Evolutionary conservation across 305 asterid genomes (phyloP).

Genomic region (Euphrasia arctica): DNA sequence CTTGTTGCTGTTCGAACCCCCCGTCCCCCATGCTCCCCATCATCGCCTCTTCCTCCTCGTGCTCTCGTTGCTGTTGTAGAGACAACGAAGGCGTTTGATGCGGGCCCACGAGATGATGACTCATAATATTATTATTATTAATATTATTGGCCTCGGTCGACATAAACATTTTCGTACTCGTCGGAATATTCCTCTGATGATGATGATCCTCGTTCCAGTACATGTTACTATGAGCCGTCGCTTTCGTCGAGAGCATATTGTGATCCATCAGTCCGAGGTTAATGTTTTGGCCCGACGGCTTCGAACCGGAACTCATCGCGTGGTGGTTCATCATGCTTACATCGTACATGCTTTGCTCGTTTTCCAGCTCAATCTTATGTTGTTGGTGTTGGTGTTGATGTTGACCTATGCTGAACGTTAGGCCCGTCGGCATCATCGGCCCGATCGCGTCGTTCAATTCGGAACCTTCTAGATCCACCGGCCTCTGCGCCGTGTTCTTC

Average conservation of each 20-base stretch:
- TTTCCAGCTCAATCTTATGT: slow-evolving; percentile 38
- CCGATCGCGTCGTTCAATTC: slow-evolving; percentile 46
- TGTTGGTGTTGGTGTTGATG: slow-evolving; percentile 8
- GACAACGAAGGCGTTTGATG: slow-evolving; percentile 41
- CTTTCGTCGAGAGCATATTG: slow-evolving; percentile 32
- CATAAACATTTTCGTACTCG: slow-evolving; percentile 43
- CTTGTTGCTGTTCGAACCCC: slow-evolving; percentile 60
- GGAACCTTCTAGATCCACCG: slow-evolving; percentile 57
- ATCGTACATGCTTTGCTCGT: slow-evolving; percentile 41
- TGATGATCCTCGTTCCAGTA: slow-evolving; percentile 51
- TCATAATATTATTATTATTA: slow-evolving; percentile 6
- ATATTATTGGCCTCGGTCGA: slow-evolving; percentile 15
- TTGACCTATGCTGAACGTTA: not conserved
- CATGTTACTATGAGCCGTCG: slow-evolving; percentile 24
- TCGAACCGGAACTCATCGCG: not conserved
- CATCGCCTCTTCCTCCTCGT: slow-evolving; percentile 44
- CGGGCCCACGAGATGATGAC: slow-evolving; percentile 43
- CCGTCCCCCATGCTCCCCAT: slow-evolving; percentile 68
- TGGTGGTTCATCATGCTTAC: slow-evolving; percentile 35
- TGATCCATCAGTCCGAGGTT: slow-evolving; percentile 34
- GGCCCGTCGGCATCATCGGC: slow-evolving; percentile 21
- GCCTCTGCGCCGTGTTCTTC: slow-evolving; percentile 61
- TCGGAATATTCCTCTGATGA: slow-evolving; percentile 8
- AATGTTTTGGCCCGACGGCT: slow-evolving; percentile 1
- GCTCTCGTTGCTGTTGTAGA: slow-evolving; percentile 23